A percentile compares a stretch with the other conserved stretches of the same genome.
phyloP scores from a whole-genome alignment of 2,329 filamentous ascomycete genomes.

The Pseudogymnoascus sp. region DNA sequence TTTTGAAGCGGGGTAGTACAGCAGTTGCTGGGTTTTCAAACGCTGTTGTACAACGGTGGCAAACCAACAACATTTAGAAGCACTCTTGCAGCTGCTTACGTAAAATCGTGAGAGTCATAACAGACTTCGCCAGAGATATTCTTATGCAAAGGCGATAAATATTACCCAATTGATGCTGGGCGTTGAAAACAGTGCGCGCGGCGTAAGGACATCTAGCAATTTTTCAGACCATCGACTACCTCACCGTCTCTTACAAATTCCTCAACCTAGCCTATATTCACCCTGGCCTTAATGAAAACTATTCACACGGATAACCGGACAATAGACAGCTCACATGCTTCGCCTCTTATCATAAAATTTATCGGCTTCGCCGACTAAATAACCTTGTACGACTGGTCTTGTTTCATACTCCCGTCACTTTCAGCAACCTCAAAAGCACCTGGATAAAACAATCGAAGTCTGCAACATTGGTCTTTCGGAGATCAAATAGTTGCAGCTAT shows the following conservation, averaged over 20 bases:
- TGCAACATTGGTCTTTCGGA: conserved; percentile 38
- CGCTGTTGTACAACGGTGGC: not conserved
- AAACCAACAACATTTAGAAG: not conserved
- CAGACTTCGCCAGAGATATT: not conserved
- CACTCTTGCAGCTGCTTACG: not conserved
- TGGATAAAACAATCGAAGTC: conserved; percentile 44
- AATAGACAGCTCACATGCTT: conserved; percentile 16
- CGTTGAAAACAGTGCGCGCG: not conserved
- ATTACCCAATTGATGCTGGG: not conserved
- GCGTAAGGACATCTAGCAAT: not conserved
- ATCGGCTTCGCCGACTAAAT: conserved; percentile 34
- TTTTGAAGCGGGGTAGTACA: not conserved
- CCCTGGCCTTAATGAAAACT: not conserved
- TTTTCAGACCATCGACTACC: not conserved
- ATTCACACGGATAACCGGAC: not conserved
- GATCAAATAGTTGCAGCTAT: too few species aligned
- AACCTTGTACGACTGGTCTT: conserved; percentile 39
- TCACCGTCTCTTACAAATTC: not conserved
- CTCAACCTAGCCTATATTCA: not conserved
- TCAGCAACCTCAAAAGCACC: too few species aligned
- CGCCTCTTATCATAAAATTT: conserved; percentile 41
- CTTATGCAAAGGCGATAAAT: not conserved
- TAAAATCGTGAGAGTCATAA: not conserved
- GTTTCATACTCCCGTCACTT: too few species aligned
- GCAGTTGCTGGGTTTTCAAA: not conserved